Conservation (phyloP, 306 rosid genomes). For the Cicer yamashitae region DNA sequence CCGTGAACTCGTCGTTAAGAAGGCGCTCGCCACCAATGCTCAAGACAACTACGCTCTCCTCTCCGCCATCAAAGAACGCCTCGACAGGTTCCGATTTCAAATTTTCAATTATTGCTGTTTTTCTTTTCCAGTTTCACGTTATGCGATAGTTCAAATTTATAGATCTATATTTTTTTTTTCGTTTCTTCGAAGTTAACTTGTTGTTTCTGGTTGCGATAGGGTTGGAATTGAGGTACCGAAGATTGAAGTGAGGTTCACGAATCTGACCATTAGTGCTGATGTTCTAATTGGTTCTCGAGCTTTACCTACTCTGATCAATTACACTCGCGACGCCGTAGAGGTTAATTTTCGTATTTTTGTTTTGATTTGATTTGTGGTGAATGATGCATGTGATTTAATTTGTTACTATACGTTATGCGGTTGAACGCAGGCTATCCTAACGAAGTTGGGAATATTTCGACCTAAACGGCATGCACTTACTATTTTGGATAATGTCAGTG, state of each 20-base stretch:
- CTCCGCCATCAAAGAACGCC: constrained; percentile 73
- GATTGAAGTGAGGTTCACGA: constrained; percentile 66
- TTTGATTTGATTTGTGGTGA: not conserved
- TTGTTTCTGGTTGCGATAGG: constrained; percentile 44
- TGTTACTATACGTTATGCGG: not conserved
- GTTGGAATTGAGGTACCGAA: constrained; percentile 72
- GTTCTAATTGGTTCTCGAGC: constrained; percentile 77
- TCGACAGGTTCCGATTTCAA: constrained; percentile 48
- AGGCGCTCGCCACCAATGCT: constrained; percentile 75
- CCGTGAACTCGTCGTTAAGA: constrained; percentile 74
- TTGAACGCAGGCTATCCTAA: constrained; percentile 59
- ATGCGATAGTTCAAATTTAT: not conserved
- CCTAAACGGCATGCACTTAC: constrained; percentile 61
- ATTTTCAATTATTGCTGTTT: not conserved
- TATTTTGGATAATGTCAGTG: constrained; percentile 64
- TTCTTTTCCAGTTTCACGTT: too few relatives aligned
- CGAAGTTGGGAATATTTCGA: constrained; percentile 53
- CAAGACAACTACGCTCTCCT: constrained; percentile 76
- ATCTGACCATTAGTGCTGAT: constrained; percentile 63
- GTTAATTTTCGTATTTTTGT: constrained; percentile 37
- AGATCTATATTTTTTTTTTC: not conserved
- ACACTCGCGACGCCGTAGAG: constrained; percentile 61
- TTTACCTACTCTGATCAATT: constrained; percentile 77
- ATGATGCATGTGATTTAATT: not conserved
- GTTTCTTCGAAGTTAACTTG: not conserved